Evolutionary conservation across 306 rosid genomes (phyloP).

Genomic region (Dalbergia cultrata): DNA sequence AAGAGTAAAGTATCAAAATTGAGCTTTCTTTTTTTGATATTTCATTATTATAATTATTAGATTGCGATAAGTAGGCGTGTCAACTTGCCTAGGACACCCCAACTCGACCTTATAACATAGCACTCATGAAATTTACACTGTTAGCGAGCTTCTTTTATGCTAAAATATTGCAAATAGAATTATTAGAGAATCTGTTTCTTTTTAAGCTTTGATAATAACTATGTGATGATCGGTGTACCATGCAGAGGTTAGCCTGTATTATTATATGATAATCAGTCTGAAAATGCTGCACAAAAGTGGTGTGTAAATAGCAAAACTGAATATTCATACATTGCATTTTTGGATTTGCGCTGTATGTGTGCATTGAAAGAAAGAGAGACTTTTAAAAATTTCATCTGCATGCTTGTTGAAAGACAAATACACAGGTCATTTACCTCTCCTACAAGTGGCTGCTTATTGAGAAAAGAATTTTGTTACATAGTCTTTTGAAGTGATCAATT

Average conservation of each 20-base stretch:
- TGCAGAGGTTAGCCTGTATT: no score
- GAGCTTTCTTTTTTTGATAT: not conserved
- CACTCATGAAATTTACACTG: conserved; percentile 7
- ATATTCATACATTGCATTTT: conserved; percentile 6
- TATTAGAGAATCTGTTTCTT: no score
- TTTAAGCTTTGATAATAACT: no score
- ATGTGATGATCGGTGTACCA: no score
- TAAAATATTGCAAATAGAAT: no score
- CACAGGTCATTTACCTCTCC: not conserved
- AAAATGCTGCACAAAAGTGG: no score
- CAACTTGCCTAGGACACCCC: conserved; percentile 26
- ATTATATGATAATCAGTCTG: no score
- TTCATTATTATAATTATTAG: not conserved
- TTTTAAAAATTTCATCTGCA: not conserved
- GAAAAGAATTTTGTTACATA: not conserved
- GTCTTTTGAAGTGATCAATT: not conserved
- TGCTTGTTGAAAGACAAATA: not conserved
- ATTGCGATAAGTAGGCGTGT: conserved; percentile 18
- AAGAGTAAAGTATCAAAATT: not conserved
- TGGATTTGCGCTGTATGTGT: not conserved
- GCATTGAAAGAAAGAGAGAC: not conserved
- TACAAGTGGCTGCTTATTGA: not conserved
- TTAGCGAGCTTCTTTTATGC: not conserved
- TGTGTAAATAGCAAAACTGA: no score
- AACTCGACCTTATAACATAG: not conserved